Percentiles rank a stretch among this genome's conserved stretches.
phyloP scores from a whole-genome alignment of 164 flowering plant species.

The Nymphaea colorata region DNA sequence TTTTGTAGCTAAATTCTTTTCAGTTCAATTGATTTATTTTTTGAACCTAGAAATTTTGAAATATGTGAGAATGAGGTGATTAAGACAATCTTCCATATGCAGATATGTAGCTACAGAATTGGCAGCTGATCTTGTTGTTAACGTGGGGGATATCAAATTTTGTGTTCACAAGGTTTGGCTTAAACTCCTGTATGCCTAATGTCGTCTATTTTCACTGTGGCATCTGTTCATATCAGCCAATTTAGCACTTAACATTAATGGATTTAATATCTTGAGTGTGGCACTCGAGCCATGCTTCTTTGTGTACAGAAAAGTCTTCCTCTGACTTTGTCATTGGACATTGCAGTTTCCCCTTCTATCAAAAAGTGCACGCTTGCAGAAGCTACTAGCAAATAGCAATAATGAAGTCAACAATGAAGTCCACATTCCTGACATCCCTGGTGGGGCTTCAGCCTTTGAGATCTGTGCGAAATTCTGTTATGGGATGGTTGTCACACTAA shows the following conservation, averaged over 20 bases:
- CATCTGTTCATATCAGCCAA: neutral
- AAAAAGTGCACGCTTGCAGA: conserved; percentile 66
- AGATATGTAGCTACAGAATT: conserved; percentile 83
- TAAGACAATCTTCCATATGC: conserved; percentile 8
- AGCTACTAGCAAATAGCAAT: conserved; percentile 38
- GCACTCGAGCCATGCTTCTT: neutral
- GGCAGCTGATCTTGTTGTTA: conserved; percentile 56
- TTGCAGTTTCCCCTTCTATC: conserved; percentile 93
- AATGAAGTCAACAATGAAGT: conserved; percentile 47
- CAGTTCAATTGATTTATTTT: neutral
- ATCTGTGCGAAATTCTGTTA: conserved; percentile 94
- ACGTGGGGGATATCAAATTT: conserved; percentile 72
- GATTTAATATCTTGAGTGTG: neutral
- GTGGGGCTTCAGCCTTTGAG: conserved; percentile 86
- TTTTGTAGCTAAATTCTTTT: neutral
- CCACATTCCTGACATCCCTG: conserved; percentile 68
- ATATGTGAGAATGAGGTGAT: neutral
- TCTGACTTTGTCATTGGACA: neutral
- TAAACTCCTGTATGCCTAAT: neutral
- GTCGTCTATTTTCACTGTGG: neutral
- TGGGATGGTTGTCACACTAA: conserved; percentile 83
- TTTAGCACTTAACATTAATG: neutral
- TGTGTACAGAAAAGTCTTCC: neutral
- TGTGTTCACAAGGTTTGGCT: conserved; percentile 70
- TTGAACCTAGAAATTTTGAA: neutral